Base-by-base conservation (phyloP, 148 eudicot species). In the Pharnaceum exiguum region DNA sequence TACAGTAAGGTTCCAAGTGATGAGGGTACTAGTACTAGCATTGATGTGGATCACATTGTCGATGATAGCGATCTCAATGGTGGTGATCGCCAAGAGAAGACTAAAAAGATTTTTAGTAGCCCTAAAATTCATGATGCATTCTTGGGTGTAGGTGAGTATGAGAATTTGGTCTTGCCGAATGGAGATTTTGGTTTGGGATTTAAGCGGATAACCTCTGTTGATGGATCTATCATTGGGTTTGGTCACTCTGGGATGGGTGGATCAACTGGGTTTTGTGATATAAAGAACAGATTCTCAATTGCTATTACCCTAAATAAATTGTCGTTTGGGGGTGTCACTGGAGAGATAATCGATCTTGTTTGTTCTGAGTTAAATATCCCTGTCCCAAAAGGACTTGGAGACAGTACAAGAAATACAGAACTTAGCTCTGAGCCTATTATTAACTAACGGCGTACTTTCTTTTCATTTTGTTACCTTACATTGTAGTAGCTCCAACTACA, bases 181-280 rank as follows among this genome's bases (percentile, higher is more conserved):
- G 95, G 95, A 30, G 70, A 68, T 21, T 88, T 83, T 38, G 98
- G 98, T 28, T 72, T 93, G 31, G 98, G 98, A 22, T 93, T 93
- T 57, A 83, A 62, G 72, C 85, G 82, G 57, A 66, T 73, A 43
- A 71, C 71, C 12, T 65, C 83, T 0, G 51, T 40, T 26, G 95
- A 93, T 60, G 95, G 95, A 12, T 63, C 67, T 4, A 46, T 83
- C 39, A 63, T 76, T 42, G 98, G 96, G 4, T 88, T 93, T 9
- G 98, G 98, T 60, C 98, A 93, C 66, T 72, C 96, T 1, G 98
- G 98, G 29, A 74, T 93, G 86, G 98, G 98, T 30, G 98, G 98
- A 55, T 93, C 98, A 4, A 85, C 90, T 2, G 98, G 95, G 10
- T 83, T 67, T 39, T 88, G 98, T 71, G 86, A 93, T 72, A 71